phyloP scores from a whole-genome alignment of 768 basidiomycete genomes.

The Tremella mesenterica region DNA sequence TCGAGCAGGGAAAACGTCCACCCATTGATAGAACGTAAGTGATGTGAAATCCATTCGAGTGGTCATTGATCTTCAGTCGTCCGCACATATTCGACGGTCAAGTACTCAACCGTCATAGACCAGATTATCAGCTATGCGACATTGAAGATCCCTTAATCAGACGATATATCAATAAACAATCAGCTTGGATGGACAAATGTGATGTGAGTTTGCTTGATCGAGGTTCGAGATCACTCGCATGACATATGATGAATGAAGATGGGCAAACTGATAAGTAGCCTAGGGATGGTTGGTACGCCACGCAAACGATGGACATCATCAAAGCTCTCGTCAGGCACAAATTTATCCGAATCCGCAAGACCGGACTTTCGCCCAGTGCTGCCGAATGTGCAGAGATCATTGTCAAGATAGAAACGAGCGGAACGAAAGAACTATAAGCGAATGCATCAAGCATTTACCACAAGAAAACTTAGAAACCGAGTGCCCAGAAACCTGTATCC shows the following conservation, averaged over 20 bases:
- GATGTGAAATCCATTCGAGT: background rate
- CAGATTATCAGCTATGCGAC: slow-evolving; percentile 90
- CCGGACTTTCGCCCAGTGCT: slow-evolving; percentile 46
- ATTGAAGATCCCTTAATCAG: slow-evolving; percentile 76
- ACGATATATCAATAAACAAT: slow-evolving; percentile 66
- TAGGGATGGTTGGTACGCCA: slow-evolving; percentile 66
- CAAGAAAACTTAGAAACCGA: no score
- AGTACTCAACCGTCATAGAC: slow-evolving; percentile 69
- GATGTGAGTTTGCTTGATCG: slow-evolving; percentile 56
- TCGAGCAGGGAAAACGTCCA: slow-evolving; percentile 13
- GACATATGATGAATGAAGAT: no score
- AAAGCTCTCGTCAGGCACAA: slow-evolving; percentile 77
- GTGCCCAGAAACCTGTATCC: no score
- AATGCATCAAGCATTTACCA: no score
- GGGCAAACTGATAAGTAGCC: slow-evolving; percentile 6
- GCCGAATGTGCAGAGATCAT: slow-evolving; percentile 31
- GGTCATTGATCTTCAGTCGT: slow-evolving; percentile 29
- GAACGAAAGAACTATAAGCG: background rate
- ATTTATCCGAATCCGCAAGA: slow-evolving; percentile 57
- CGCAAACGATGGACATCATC: slow-evolving; percentile 68
- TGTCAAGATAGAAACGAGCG: slow-evolving; percentile 9
- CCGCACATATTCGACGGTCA: slow-evolving; percentile 86
- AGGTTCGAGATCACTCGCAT: background rate
- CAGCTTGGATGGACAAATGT: slow-evolving; percentile 61
- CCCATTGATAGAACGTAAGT: slow-evolving; percentile 25